These are phyloP conservation scores for Heterobasidion annosum DNA, from an alignment of 1,284 basidiomycete genomes.

Conservation along the genomic window DNA sequence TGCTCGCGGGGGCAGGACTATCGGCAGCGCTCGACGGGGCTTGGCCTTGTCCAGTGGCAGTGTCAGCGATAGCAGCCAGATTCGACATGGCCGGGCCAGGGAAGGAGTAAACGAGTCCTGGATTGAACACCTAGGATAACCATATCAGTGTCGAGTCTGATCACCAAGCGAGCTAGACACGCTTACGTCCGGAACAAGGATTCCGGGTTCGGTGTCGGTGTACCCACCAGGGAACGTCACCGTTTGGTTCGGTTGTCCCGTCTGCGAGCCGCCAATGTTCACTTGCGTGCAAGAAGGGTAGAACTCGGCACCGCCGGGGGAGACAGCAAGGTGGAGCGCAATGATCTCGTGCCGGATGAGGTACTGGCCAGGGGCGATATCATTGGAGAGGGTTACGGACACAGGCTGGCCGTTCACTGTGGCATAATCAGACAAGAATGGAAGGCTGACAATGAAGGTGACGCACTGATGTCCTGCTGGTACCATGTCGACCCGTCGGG, in stretches of 20 bases:
- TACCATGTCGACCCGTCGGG: conserved; percentile 30
- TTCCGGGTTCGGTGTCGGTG: conserved; percentile 49
- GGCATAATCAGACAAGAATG: background rate
- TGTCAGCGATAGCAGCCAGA: conserved; percentile 12
- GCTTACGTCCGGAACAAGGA: conserved; percentile 37
- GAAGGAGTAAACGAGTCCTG: conserved; percentile 23
- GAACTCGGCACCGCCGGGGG: conserved; percentile 54
- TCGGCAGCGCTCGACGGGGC: background rate
- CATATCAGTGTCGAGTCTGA: background rate
- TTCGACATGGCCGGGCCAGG: conserved; percentile 27
- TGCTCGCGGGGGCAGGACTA: conserved; percentile 7
- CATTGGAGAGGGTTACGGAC: conserved; percentile 42
- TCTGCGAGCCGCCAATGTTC: conserved; percentile 40
- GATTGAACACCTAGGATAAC: conserved; percentile 25
- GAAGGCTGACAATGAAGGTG: background rate
- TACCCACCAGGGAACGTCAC: conserved; percentile 61
- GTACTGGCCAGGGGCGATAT: conserved; percentile 53
- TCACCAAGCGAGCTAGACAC: background rate
- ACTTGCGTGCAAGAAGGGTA: conserved; percentile 66
- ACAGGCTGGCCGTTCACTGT: conserved; percentile 27
- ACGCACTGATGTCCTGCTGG: conserved; percentile 28
- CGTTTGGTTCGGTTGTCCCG: conserved; percentile 36
- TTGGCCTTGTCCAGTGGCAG: background rate
- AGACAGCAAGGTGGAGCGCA: conserved; percentile 49
- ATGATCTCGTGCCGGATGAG: conserved; percentile 68